A percentile compares a stretch with the other conserved stretches of the same genome.
Evolutionary conservation across 345 rosid species (phyloP).

Genomic region (Arabis hirsuta): DNA sequence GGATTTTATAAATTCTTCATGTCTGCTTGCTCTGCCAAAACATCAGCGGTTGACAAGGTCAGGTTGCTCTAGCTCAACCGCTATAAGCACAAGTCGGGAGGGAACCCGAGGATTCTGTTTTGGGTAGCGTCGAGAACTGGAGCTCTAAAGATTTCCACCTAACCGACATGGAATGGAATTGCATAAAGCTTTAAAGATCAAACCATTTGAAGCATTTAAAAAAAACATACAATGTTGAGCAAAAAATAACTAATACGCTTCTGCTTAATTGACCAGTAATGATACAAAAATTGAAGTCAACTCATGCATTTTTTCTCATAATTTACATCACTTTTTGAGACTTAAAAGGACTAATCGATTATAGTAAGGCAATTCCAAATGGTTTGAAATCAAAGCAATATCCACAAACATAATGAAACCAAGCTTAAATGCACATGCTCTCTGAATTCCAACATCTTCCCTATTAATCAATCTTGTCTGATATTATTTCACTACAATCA

Average conservation of each 20-base stretch:
- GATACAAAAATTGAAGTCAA: no score
- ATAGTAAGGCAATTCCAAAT: constrained; percentile 6
- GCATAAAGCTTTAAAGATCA: constrained; percentile 14
- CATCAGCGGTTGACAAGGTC: constrained; percentile 72
- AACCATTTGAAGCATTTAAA: background rate
- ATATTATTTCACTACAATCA: no score
- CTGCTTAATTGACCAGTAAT: no score
- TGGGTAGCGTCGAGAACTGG: constrained; percentile 51
- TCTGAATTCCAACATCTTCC: background rate
- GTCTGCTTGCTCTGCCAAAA: constrained; percentile 48
- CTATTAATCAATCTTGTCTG: background rate
- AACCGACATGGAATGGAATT: constrained; percentile 39
- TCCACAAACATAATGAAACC: background rate
- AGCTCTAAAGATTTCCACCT: no score
- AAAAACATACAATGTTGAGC: background rate
- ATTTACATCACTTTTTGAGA: no score
- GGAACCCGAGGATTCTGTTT: constrained; percentile 50
- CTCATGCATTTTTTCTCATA: no score
- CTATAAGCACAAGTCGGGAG: constrained; percentile 62
- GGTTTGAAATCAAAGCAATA: background rate
- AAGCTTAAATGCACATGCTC: background rate
- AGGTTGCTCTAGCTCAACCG: constrained; percentile 52
- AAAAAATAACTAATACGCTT: background rate
- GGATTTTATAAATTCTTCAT: no score
- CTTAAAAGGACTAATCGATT: background rate